Evolutionary conservation across 2,329 filamentous ascomycete genomes (phyloP).

Genomic region (Thelonectria blattea): DNA sequence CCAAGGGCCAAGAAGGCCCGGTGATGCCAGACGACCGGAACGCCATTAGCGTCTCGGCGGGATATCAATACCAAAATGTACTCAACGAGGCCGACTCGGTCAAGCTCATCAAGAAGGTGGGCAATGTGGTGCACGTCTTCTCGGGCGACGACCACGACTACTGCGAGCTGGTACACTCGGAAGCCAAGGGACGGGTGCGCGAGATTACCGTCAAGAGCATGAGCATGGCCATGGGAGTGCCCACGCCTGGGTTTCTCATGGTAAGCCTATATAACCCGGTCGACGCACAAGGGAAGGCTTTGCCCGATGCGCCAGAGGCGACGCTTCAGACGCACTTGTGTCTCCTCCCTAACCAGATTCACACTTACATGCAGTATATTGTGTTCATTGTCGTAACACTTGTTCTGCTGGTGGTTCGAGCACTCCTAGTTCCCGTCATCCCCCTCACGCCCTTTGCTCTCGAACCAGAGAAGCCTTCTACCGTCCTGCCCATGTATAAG

Average conservation of each 20-base stretch:
- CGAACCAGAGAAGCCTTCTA: slow-evolving; percentile 44
- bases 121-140: slow-evolving; percentile 85
- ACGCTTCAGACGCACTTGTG: slow-evolving; percentile 92
- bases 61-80: slow-evolving; percentile 98
- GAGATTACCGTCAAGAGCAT: slow-evolving; percentile 97
- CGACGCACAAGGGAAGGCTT: slow-evolving; percentile 60
- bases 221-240: slow-evolving; percentile 95
- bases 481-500: slow-evolving; percentile 55
- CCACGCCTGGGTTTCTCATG: slow-evolving; percentile 84
- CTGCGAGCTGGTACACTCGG: slow-evolving; percentile 84
- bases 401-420: slow-evolving; percentile 57
- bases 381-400: slow-evolving; percentile 63
- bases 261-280: slow-evolving; percentile 93
- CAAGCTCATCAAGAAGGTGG: slow-evolving; percentile 76
- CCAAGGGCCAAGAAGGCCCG: slow-evolving; percentile 61
- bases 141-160: slow-evolving; percentile 98
- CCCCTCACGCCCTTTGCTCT: slow-evolving; percentile 61
- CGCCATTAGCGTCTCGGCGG: slow-evolving; percentile 75
- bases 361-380: slow-evolving; percentile 81
- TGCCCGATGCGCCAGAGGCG: slow-evolving; percentile 49
- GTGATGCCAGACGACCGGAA: slow-evolving; percentile 72
- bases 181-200: slow-evolving; percentile 66
- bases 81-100: slow-evolving; percentile 78
- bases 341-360: slow-evolving; percentile 85
- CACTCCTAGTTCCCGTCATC: slow-evolving; percentile 62